Percentiles rank a stretch among this genome's conserved stretches.
Evolutionary conservation across 805 yeast genomes (phyloP).

Genomic region (Priceomyces medius): DNA sequence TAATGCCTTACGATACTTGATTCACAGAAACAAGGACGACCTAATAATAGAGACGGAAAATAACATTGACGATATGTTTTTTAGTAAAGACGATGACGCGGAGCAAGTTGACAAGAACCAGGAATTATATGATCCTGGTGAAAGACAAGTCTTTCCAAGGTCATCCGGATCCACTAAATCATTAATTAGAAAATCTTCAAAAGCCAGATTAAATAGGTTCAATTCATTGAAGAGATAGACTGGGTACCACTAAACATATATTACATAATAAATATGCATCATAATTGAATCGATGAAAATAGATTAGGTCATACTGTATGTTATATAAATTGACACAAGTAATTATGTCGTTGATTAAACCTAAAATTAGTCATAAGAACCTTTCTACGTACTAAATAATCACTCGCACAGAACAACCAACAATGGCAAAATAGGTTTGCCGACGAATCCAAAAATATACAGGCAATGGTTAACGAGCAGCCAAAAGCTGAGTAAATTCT

Average conservation of each 20-base stretch:
- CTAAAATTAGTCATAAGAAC: background rate
- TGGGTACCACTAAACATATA: background rate
- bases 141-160: constrained; percentile 23
- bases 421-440: background rate
- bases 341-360: background rate
- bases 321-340: too few species aligned
- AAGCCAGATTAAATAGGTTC: constrained; percentile 16
- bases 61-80: constrained; percentile 13
- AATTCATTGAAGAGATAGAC: constrained; percentile 16
- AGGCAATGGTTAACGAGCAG: constrained; percentile 54
- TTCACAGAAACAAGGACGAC: constrained; percentile 64
- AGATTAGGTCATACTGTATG: too few species aligned
- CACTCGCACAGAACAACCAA: background rate
- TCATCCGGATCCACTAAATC: constrained; percentile 18
- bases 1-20: constrained; percentile 73
- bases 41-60: constrained; percentile 42
- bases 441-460: too few species aligned
- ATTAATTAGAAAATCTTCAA: constrained; percentile 13
- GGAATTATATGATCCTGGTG: constrained; percentile 19
- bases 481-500: constrained; percentile 89
- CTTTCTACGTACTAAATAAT: background rate
- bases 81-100: constrained; percentile 14
- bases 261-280: background rate
- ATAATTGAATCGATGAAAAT: too few species aligned
- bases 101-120: constrained; percentile 14